Percentiles rank a stretch among this genome's conserved stretches.
phyloP scores from a whole-genome alignment of 2,329 filamentous ascomycete species.

The Lojkania enalia region DNA sequence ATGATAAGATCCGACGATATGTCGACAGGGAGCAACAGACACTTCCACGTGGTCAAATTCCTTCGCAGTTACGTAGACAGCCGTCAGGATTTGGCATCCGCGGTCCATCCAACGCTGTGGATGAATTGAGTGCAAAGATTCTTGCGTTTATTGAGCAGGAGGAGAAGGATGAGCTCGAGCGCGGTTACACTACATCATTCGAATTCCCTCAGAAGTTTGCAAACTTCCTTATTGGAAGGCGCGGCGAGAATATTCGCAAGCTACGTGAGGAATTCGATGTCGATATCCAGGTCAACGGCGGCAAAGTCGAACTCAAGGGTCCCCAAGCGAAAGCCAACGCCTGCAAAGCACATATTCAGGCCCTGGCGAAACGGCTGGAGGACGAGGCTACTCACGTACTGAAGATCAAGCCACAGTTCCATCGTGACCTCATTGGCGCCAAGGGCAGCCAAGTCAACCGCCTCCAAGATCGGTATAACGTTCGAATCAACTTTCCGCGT shows the following conservation, averaged over 20 bases:
- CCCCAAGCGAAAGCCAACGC: constrained; percentile 92
- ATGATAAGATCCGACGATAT: constrained; percentile 65
- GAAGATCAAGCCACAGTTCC: constrained; percentile 91
- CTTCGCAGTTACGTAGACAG: constrained; percentile 62
- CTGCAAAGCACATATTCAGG: constrained; percentile 79
- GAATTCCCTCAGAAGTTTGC: constrained; percentile 95
- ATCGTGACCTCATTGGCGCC: constrained; percentile 89
- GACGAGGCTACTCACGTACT: constrained; percentile 87
- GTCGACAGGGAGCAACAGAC: constrained; percentile 60
- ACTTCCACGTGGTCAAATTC: constrained; percentile 54
- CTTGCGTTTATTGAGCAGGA: constrained; percentile 81
- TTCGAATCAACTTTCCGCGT: constrained; percentile 94
- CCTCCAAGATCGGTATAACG: constrained; percentile 88
- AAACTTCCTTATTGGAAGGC: constrained; percentile 75
- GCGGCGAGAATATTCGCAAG: constrained; percentile 70
- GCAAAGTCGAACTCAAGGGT: constrained; percentile 93
- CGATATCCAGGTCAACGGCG: constrained; percentile 86
- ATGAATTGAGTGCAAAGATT: constrained; percentile 73
- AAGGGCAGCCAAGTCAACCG: constrained; percentile 87
- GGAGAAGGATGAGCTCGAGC: constrained; percentile 90
- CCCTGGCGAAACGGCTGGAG: constrained; percentile 78
- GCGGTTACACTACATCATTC: constrained; percentile 81
- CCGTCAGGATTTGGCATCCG: constrained; percentile 67
- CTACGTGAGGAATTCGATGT: constrained; percentile 71
- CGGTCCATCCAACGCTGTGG: constrained; percentile 73